phyloP scores from a whole-genome alignment of 768 basidiomycete species.

The Hemileccinum rubropunctum region DNA sequence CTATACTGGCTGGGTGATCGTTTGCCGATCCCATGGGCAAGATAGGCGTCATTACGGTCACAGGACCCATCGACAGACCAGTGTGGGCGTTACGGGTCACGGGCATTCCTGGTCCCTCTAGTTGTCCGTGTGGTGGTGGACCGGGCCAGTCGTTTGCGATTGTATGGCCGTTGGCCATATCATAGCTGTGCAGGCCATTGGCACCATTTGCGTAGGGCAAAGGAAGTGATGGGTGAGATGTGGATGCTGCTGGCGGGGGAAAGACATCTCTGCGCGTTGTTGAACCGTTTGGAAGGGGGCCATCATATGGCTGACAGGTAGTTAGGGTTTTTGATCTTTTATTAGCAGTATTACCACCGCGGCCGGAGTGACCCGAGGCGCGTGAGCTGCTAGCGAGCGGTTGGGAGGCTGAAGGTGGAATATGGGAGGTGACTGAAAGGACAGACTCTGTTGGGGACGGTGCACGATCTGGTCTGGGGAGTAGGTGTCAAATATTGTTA shows the following conservation, averaged over 20 bases:
- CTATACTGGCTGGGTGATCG: conserved; percentile 34
- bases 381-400: conserved; percentile 27
- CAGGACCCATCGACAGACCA: conserved; percentile 24
- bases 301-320: conserved; percentile 38
- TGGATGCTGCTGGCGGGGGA: conserved; percentile 49
- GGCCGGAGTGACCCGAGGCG: conserved; percentile 30
- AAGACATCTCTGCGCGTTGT: conserved; percentile 41
- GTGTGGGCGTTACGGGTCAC: conserved; percentile 44
- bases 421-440: conserved; percentile 67
- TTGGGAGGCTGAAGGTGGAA: conserved; percentile 39
- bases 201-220: conserved; percentile 36
- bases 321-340: conserved; percentile 44
- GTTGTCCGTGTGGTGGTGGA: conserved; percentile 48
- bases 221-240: conserved; percentile 55
- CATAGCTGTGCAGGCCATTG: conserved; percentile 41
- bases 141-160: conserved; percentile 48
- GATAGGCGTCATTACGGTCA: conserved; percentile 21
- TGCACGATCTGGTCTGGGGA: conserved; percentile 56
- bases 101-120: conserved; percentile 81
- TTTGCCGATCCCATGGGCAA: conserved; percentile 26
- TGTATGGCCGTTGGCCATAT: conserved; percentile 34
- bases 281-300: conserved; percentile 40
- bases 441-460: conserved; percentile 73
- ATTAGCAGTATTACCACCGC: conserved; percentile 30
- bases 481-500: not conserved